Evolutionary conservation across 2,329 filamentous ascomycete genomes (phyloP).

Genomic region (Aspergillus sp.): DNA sequence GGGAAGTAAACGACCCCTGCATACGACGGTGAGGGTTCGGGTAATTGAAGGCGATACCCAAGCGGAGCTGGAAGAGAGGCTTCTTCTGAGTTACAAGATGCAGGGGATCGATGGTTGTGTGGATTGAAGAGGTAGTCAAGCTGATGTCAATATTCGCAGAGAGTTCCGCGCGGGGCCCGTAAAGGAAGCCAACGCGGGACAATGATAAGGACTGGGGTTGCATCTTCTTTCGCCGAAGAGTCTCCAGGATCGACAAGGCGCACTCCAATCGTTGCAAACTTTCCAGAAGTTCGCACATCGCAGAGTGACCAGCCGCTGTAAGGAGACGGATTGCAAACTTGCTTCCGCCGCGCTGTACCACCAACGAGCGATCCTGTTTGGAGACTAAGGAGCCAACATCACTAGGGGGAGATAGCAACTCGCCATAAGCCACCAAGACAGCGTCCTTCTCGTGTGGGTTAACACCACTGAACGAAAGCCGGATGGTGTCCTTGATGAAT

Average conservation of each 20-base stretch:
- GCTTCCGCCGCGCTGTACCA: constrained; percentile 31
- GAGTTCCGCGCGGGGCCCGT: constrained; percentile 28
- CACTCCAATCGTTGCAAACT: constrained; percentile 39
- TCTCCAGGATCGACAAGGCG: constrained; percentile 33
- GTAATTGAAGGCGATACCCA: constrained; percentile 34
- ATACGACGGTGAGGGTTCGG: constrained; percentile 41
- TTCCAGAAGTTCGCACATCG: constrained; percentile 34
- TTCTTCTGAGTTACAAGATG: constrained; percentile 20
- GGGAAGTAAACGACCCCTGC: constrained; percentile 35
- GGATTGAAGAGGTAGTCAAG: constrained; percentile 18
- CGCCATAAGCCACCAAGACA: constrained; percentile 37
- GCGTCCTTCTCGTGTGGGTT: constrained; percentile 30
- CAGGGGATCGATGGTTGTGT: constrained; percentile 19
- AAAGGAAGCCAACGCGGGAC: constrained; percentile 34
- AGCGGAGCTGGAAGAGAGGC: constrained; percentile 24
- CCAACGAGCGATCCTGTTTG: constrained; percentile 28
- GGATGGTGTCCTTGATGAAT: constrained; percentile 34
- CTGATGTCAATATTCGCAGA: constrained; percentile 31
- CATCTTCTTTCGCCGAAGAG: constrained; percentile 32
- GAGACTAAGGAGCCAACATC: constrained; percentile 24
- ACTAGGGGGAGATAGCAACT: constrained; percentile 25
- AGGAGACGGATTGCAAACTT: constrained; percentile 39
- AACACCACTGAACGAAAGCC: constrained; percentile 38
- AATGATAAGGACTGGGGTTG: constrained; percentile 31
- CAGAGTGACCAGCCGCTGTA: constrained; percentile 32